Base-by-base conservation (phyloP, 495 filamentous ascomycete genomes). In the Daldinia loculata region DNA sequence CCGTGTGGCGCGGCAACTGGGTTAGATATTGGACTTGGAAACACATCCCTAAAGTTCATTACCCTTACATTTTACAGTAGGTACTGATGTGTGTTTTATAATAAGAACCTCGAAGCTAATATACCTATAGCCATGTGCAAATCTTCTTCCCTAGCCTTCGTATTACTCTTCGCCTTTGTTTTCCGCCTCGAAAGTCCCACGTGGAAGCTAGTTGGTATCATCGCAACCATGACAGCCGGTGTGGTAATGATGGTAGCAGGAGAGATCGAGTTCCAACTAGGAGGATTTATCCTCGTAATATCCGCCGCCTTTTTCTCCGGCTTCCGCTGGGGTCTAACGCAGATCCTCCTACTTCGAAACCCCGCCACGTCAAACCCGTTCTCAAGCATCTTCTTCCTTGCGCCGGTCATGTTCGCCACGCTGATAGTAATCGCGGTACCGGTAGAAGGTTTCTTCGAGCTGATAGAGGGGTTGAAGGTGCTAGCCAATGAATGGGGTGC, bases 241-340 rank as follows among this genome's bases (percentile, higher is more conserved):
- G 96, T 99, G 26, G 86, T 98, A 69, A 97, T 98, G 94, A 99
- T 99, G 96, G 96, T 99, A 3, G 92, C 94, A 2, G 94, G 94
- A 26, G 95, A 99, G 81, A 87, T 94, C n/a, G 89, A 91, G 36
- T 99, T 99, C 85, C 88, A 93, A 69, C 84, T 89, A 0, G 86
- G 94, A 38, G 96, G 96, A 8, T 98, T 99, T 79, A 76, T 93
- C 30, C 89, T 99, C 51, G 89, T 98, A 80, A 98, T 98, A 76
- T 88, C 90, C 15, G 92, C 96, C 17, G 92, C 94, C 29, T 96
- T 95, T 83, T 95, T 97, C 80, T 97, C 93, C 27, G 96, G 96
- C 56, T 97, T 99, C 83, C 92, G 96, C 70, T 99, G 96, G 96
- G 93, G 89, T 24, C 83, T 99, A 14, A 99, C 96, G 0, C 96